Evolutionary conservation across 2,329 filamentous ascomycete genomes (phyloP).

Genomic region (Phialophora expanda): DNA sequence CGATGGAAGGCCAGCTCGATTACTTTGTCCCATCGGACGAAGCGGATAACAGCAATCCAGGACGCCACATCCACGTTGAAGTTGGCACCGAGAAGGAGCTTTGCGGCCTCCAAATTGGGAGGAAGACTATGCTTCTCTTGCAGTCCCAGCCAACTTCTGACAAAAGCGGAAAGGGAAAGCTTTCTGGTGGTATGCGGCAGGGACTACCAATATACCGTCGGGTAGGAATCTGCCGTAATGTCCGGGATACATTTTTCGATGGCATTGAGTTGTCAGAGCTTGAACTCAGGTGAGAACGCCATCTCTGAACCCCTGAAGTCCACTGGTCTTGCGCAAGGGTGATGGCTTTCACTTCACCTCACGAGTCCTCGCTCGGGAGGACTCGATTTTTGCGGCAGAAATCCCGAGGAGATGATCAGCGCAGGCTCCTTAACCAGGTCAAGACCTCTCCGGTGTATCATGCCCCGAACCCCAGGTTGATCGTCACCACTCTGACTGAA

Average conservation of each 20-base stretch:
- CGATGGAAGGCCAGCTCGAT: conserved; percentile 10
- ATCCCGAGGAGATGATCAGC: no score
- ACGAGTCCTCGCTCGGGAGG: no score
- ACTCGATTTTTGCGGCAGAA: no score
- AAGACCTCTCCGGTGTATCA: no score
- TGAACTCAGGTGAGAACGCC: background rate
- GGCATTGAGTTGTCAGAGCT: background rate
- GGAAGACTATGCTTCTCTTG: conserved; percentile 1
- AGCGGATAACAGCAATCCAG: background rate
- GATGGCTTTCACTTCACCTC: no score
- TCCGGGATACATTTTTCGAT: background rate
- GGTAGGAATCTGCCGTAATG: background rate
- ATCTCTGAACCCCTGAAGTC: background rate
- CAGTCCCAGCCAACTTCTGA: background rate
- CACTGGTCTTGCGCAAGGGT: background rate
- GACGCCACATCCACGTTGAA: background rate
- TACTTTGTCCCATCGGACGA: background rate
- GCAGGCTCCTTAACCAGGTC: no score
- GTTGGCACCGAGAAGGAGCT: background rate
- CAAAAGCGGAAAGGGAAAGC: background rate
- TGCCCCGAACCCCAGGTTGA: background rate
- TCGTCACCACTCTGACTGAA: background rate
- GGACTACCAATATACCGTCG: background rate
- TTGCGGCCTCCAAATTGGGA: background rate
- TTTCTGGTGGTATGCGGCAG: background rate